phyloP scores from a whole-genome alignment of 1,139 yeast genomes.

The Keqinozyma sinolaborantium region DNA sequence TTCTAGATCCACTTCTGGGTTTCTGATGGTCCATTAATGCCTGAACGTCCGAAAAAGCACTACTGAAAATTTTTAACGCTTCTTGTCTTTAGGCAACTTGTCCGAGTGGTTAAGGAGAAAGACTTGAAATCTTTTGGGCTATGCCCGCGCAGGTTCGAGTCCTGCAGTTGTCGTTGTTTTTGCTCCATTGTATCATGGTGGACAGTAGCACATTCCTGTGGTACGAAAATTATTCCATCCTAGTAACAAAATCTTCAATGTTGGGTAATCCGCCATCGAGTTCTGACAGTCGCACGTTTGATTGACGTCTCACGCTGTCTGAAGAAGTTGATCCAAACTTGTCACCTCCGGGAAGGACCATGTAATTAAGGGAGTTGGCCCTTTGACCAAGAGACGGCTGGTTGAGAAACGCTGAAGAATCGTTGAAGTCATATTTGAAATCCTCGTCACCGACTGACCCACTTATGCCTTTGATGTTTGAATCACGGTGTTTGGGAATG shows the following conservation, averaged over 20 bases:
- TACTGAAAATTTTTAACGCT: too few species aligned
- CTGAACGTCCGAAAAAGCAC: too few species aligned
- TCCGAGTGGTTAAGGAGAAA: constrained; percentile 59
- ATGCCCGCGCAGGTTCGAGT: constrained; percentile 60
- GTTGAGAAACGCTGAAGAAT: constrained; percentile 6
- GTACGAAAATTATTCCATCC: constrained; percentile 6
- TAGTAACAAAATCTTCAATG: constrained; percentile 12
- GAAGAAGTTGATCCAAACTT: constrained; percentile 6
- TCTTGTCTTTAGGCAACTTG: too few species aligned
- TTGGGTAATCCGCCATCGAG: constrained; percentile 5
- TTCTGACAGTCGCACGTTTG: constrained; percentile 2
- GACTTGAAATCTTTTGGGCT: constrained; percentile 58
- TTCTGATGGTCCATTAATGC: too few species aligned
- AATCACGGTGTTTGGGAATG: neutral
- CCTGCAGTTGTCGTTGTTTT: constrained; percentile 52
- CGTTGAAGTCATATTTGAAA: constrained; percentile 8
- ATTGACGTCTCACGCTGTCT: constrained; percentile 5
- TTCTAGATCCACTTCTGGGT: too few species aligned
- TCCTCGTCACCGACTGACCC: constrained; percentile 3
- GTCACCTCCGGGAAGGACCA: neutral
- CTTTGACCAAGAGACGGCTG: constrained; percentile 6
- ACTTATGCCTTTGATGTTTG: constrained; percentile 5
- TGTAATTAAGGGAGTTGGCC: constrained; percentile 3
- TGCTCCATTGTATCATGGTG: too few species aligned
- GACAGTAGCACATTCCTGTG: too few species aligned